Evolutionary conservation across 2,329 filamentous ascomycete species (phyloP), one percentile per base, ranked within the genome.

Genomic region (Pyrenophora teres): DNA sequence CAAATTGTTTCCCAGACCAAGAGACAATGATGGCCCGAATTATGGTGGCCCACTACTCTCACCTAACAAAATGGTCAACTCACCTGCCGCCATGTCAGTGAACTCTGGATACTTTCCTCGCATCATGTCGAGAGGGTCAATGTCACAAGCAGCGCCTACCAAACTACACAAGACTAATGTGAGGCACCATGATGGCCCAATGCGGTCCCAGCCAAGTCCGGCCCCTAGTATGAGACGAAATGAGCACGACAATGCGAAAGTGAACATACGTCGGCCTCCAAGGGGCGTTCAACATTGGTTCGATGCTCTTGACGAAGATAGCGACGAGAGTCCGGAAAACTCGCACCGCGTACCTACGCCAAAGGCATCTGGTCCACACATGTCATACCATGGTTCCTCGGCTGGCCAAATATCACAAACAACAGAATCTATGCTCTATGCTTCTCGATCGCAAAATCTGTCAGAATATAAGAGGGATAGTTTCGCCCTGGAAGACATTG

Each of bases 211-310:
- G 2, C 53, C 41, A 10, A 70, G 65, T 41, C 69, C 67, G 9
- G 56, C 60, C 21, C 64, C 69, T 43, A 54, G 64, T 32, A 49
- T 67, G 54, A 63, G 68, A 47, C 69, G 69, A 23, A 75, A 77
- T 40, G 65, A 71, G 32, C 77, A 74, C 57, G 77, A 79, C 53
- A 76, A 70, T 58, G 71, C 77, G 47, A 80, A 81, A 63, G 70
- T 76, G 21, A 73, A 80, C 49, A 73, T 80, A 15, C 70, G 76
- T 31, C 68, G 77, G 30, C 78, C 78, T 13, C 78, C 78, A 4
- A 77, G 75, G 41, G 78, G 78, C 6, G 77, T 79, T 23, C 70
- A 79, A 52, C 76, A 81, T 53, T 81, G 78, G 78, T 81, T 81
- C 50, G 78, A 81, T 48, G 78, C 73, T 3, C 65, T 78, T 9